Base-by-base conservation (phyloP, 2,329 filamentous ascomycete genomes). In the Hypoxylon sp. region DNA sequence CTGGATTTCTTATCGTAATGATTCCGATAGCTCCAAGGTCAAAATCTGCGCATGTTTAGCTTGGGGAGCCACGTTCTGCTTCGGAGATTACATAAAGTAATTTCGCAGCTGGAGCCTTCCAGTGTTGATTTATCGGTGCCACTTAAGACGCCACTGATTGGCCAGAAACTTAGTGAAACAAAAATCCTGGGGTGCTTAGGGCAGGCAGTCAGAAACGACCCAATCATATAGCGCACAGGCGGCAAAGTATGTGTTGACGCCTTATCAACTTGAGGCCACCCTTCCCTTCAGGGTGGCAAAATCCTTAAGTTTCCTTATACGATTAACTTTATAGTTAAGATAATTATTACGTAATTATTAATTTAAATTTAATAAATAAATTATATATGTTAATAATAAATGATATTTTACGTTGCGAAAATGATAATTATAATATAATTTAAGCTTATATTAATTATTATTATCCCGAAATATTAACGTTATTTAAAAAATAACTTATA, bases 81-180 rank as follows among this genome's bases (percentile, higher is more conserved):
- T 42, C 40, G 8, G 6, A 7, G 7, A 17, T 42, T 42, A 7
- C 31, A 8, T 33, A 33, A 10, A 6, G 11, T 13, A 14, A 14
- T 1, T 37, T 13, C 25, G 25, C 8, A 44, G 7, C 14, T 44
- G 17, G 20, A 42, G 40, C 20, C 17, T 22, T 44, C 31, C 31
- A 33, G 17, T 44, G 40, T 44, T 44, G 40, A 55, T 13, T n/a
- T 31, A 35, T 31, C n/a, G 11, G 42, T 27, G n/a, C 27, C 3
- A 31, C 8, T 44, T 30, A 54, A 17, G 20, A 14, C 6, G 2
- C 7, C n/a, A 49, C 13, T 49, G 6, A 66, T 65, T 68, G 61
- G 56, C 30, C 44, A 11, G 20, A 46, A 51, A 30, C 20, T 2
- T 49, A 25, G 25, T 70, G 64, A 70, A 68, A 71, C 66, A 51